A percentile compares a stretch with the other conserved stretches of the same genome.
phyloP scores from a whole-genome alignment of 495 filamentous ascomycete genomes.

The Talaromyces borbonicus region DNA sequence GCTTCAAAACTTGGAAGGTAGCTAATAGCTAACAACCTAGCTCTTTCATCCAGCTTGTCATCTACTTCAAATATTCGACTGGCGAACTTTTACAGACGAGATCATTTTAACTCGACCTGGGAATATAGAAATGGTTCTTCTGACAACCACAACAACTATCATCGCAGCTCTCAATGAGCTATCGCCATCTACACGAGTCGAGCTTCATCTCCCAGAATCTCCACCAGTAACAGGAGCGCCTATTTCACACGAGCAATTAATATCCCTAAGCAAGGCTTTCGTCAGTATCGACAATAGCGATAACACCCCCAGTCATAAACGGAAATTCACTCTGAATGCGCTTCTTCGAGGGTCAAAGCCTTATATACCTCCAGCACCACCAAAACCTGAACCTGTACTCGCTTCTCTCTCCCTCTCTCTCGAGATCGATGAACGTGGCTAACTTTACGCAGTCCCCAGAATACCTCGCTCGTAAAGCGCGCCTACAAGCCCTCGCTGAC shows the following conservation, averaged over 20 bases:
- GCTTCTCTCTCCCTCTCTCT: slow-evolving; percentile 14
- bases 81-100: background rate
- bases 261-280: slow-evolving; percentile 53
- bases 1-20: no score
- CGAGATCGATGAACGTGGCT: slow-evolving; percentile 4
- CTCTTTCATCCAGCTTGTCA: no score
- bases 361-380: slow-evolving; percentile 66
- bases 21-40: no score
- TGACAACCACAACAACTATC: slow-evolving; percentile 63
- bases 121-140: slow-evolving; percentile 56
- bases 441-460: slow-evolving; percentile 53
- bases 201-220: slow-evolving; percentile 26
- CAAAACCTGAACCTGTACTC: slow-evolving; percentile 72
- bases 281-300: slow-evolving; percentile 11
- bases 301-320: no score
- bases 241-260: slow-evolving; percentile 71
- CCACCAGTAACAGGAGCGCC: slow-evolving; percentile 50
- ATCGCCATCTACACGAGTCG: slow-evolving; percentile 18
- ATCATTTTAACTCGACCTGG: background rate
- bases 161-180: slow-evolving; percentile 49
- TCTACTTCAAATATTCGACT: no score
- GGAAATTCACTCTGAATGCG: slow-evolving; percentile 44
- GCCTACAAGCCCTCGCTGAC: slow-evolving; percentile 73
- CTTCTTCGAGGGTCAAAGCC: slow-evolving; percentile 63
- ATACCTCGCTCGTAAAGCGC: slow-evolving; percentile 83